A percentile compares a stretch with the other conserved stretches of the same genome.
Conservation (phyloP, 1,139 yeast species). For the Debaryomyces coudertii region DNA sequence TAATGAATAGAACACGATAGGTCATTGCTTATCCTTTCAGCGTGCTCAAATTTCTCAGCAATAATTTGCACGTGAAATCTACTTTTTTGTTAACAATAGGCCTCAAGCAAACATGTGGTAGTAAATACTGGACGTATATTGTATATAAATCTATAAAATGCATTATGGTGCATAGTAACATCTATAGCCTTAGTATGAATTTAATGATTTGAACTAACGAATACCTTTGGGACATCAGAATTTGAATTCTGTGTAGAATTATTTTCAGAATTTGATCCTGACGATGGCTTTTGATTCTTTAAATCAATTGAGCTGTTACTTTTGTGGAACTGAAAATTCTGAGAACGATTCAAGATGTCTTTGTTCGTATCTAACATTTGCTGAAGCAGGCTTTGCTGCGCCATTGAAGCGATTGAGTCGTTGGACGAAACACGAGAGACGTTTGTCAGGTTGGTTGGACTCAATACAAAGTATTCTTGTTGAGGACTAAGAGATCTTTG, state of each 20-base stretch:
- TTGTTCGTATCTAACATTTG: constrained; percentile 14
- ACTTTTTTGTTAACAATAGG: background rate
- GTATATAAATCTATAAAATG: constrained; percentile 7
- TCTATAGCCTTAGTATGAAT: background rate
- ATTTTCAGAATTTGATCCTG: constrained; percentile 1
- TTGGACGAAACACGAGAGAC: constrained; percentile 17
- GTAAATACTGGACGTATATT: background rate
- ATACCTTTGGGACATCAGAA: constrained; percentile 9
- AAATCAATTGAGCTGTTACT: constrained; percentile 3
- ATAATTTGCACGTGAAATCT: constrained; percentile 1
- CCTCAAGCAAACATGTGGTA: background rate
- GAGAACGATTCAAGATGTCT: constrained; percentile 11
- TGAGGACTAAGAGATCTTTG: constrained; percentile 12
- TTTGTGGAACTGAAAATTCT: background rate
- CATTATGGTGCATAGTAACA: background rate
- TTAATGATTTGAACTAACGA: constrained; percentile 20
- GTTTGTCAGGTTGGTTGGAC: constrained; percentile 8
- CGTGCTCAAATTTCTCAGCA: constrained; percentile 3
- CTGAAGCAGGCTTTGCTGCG: constrained; percentile 16
- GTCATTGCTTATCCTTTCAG: constrained; percentile 9
- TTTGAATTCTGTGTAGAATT: constrained; percentile 4
- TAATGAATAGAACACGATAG: background rate
- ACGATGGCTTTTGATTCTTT: background rate
- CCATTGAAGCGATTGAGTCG: constrained; percentile 18
- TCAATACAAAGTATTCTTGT: constrained; percentile 10